Evolutionary conservation across 1,284 basidiomycete genomes (phyloP), one percentile per base, ranked within the genome.

Genomic region (Boletus mariae): DNA sequence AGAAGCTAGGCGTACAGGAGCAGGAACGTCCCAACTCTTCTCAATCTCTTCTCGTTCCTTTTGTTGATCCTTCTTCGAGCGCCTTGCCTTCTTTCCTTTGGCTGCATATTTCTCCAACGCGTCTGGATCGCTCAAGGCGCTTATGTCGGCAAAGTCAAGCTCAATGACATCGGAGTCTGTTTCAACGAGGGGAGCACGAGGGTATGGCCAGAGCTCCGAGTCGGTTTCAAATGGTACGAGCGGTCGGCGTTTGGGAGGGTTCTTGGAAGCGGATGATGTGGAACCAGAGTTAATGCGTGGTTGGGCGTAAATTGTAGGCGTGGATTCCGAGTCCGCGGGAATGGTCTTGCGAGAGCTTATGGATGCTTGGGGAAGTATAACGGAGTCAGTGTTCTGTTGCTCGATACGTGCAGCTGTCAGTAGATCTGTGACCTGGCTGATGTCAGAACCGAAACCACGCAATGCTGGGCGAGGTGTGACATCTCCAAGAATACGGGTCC

Each of bases 71-170:
- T 64, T 68, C 51, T 71, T 70, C 9, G 62, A 64, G 57, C 75
- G 76, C 64, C 63, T 74, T 26, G 61, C 57, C 52, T 73, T 75
- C 62, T 61, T 61, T 17, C 64, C 51, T 25, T 68, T 70, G 44
- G 38, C 45, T 1, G 12, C n/a, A 8, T 57, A 52, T 48, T 46
- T 65, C 46, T 72, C 70, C 58, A 84, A 83, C 5, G 75, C 74
- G 41, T 75, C 75, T 1, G 80, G 78, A 59, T 87, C 82, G 61
- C 84, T 86, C 58, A 88, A 63, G 11, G 82, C 80, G 51, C 83
- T 82, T 42, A 78, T 88, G 50, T 88, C 86, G 5, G 76, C 75
- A 61, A 86, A 88, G 63, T 85, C 83, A 45, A 88, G 78, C 64
- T 88, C 86, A 6, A 88, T 76, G 23, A 88, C 79, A 45, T 84